These are phyloP conservation scores for Saccharomyces hybrid DNA, from an alignment of 1,139 yeast species.

Conservation along the genomic window DNA sequence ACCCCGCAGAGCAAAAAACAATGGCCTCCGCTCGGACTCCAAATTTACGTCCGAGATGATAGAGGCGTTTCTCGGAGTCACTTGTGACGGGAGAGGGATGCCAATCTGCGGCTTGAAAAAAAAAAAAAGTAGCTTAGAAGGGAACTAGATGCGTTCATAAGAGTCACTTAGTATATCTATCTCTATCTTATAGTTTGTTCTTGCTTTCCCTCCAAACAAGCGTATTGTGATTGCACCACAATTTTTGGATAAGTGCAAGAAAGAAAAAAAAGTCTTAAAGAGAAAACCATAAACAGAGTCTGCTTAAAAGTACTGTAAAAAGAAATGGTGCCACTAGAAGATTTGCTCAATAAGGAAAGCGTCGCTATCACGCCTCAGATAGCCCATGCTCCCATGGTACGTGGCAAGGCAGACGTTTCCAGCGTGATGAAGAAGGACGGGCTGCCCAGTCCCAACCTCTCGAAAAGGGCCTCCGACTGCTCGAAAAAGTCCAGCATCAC, in stretches of 20 bases:
- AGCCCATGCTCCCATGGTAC: neutral
- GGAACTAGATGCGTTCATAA: neutral
- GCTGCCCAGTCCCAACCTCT: neutral
- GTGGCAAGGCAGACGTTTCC: no score
- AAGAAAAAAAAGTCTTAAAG: neutral
- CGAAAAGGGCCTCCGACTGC: neutral
- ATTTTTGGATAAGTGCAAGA: neutral
- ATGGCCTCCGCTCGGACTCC: neutral
- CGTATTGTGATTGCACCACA: neutral
- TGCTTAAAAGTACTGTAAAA: neutral
- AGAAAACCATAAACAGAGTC: neutral
- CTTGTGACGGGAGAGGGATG: neutral
- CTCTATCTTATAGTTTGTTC: neutral
- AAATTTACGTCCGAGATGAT: neutral
- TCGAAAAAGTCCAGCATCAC: neutral
- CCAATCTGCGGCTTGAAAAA: neutral
- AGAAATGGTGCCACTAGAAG: conserved; percentile 15
- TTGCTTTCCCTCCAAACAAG: neutral
- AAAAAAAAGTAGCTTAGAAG: neutral
- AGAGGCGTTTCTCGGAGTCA: neutral
- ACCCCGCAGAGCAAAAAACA: neutral
- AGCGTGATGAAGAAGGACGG: neutral
- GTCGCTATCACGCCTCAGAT: neutral
- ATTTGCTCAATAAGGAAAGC: conserved; percentile 17
- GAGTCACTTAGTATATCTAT: neutral